Evolutionary conservation across 768 basidiomycete genomes (phyloP).

Genomic region (Kwoniella dejecticola): DNA sequence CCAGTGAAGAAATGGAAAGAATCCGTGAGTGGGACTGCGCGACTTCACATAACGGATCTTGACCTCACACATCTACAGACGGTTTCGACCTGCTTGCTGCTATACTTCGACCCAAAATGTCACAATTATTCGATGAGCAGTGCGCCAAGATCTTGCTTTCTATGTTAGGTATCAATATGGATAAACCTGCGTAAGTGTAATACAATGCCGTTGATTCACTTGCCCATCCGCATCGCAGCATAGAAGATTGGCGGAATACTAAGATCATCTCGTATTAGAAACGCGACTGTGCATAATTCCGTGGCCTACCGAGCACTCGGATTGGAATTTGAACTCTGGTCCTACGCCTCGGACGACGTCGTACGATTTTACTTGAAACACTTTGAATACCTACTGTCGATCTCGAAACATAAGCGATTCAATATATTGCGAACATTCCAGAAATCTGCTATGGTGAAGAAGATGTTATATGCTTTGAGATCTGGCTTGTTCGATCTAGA

Average conservation of each 20-base stretch:
- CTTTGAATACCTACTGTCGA: slow-evolving; percentile 71
- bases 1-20: slow-evolving; percentile 91
- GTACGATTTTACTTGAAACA: slow-evolving; percentile 78
- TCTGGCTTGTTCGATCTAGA: slow-evolving; percentile 72
- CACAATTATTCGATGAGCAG: slow-evolving; percentile 72
- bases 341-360: slow-evolving; percentile 69
- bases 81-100: slow-evolving; percentile 84
- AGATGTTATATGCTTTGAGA: slow-evolving; percentile 78
- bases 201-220: no score
- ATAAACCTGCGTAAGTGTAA: slow-evolving; percentile 73
- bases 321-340: slow-evolving; percentile 90
- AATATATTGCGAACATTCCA: slow-evolving; percentile 73
- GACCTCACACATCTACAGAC: no score
- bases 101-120: slow-evolving; percentile 69
- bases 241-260: no score
- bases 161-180: slow-evolving; percentile 81
- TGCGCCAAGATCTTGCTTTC: slow-evolving; percentile 81
- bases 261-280: slow-evolving; percentile 59
- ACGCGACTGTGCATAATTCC: slow-evolving; percentile 78
- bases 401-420: slow-evolving; percentile 74
- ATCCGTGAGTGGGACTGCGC: slow-evolving; percentile 63
- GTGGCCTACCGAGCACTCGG: slow-evolving; percentile 80
- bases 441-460: slow-evolving; percentile 71
- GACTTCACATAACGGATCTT: no score
- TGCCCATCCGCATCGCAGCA: no score